These are phyloP conservation scores for Nicotiana paniculata DNA, from an alignment of 257 asterid genomes.

Conservation along the genomic window DNA sequence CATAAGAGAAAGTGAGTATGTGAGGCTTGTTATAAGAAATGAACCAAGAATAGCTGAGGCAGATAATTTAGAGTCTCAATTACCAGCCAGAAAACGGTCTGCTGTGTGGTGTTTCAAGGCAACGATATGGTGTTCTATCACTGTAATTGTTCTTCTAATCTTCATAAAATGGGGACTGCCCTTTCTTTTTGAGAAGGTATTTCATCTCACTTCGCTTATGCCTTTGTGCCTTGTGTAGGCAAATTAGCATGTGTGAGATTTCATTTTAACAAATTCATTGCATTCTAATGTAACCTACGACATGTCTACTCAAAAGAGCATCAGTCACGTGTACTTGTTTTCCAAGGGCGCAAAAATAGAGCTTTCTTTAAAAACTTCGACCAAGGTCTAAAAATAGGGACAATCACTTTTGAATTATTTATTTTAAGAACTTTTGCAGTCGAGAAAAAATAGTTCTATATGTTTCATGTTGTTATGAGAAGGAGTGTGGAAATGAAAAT, in stretches of 20 bases:
- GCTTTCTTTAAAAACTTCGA: background rate
- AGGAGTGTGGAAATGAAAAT: background rate
- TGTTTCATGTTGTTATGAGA: background rate
- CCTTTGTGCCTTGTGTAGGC: background rate
- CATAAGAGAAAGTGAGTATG: conserved; percentile 60
- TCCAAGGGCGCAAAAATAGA: background rate
- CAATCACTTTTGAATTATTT: background rate
- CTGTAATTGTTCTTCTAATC: conserved; percentile 26
- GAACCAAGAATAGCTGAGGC: conserved; percentile 38
- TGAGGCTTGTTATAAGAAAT: conserved; percentile 51
- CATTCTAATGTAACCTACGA: background rate
- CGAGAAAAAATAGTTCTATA: background rate
- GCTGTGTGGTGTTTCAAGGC: conserved; percentile 57
- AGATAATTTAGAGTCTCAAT: conserved; percentile 24
- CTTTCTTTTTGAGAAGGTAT: conserved; percentile 61
- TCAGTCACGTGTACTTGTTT: background rate
- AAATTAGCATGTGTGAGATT: background rate
- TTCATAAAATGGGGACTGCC: conserved; percentile 74
- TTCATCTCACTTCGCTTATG: background rate
- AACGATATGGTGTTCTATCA: conserved; percentile 30
- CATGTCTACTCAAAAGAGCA: background rate
- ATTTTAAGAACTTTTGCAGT: background rate
- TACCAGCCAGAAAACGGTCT: conserved; percentile 21
- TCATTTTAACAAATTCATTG: background rate
- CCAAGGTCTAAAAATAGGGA: background rate